Percentiles rank a stretch among this genome's conserved stretches.
These are phyloP conservation scores for Leptographium procerum DNA, from an alignment of 2,329 filamentous ascomycete genomes.

Conservation along the genomic window DNA sequence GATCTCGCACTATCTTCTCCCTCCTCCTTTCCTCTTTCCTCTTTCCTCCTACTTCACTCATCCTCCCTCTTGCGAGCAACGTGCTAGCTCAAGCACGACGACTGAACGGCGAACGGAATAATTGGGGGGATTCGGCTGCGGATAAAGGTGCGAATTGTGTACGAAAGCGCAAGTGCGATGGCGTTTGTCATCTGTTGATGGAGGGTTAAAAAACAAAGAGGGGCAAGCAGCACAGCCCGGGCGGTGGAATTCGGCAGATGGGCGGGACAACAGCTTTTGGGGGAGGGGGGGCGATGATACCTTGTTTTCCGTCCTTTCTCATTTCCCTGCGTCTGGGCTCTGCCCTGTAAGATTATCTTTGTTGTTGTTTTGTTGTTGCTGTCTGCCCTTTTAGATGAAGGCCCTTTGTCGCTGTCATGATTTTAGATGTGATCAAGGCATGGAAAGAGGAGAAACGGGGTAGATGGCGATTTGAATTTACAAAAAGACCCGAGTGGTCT, in stretches of 20 bases:
- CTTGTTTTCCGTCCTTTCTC: background rate
- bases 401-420: background rate
- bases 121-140: background rate
- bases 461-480: background rate
- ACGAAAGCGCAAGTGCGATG: background rate
- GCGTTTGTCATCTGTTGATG: background rate
- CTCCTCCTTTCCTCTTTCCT: background rate
- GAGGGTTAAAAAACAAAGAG: background rate
- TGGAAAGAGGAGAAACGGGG: background rate
- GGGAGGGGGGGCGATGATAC: background rate
- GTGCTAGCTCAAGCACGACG: background rate
- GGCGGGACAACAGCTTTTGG: background rate
- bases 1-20: background rate
- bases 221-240: background rate
- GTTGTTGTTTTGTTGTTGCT: background rate
- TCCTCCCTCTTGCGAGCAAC: background rate
- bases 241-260: background rate
- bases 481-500: background rate
- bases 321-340: background rate
- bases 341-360: constrained; percentile 1
- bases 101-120: background rate
- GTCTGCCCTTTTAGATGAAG: background rate
- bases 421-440: background rate
- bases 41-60: background rate
- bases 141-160: background rate